phyloP scores from a whole-genome alignment of 1,284 basidiomycete species.

The Ustilago lituana region DNA sequence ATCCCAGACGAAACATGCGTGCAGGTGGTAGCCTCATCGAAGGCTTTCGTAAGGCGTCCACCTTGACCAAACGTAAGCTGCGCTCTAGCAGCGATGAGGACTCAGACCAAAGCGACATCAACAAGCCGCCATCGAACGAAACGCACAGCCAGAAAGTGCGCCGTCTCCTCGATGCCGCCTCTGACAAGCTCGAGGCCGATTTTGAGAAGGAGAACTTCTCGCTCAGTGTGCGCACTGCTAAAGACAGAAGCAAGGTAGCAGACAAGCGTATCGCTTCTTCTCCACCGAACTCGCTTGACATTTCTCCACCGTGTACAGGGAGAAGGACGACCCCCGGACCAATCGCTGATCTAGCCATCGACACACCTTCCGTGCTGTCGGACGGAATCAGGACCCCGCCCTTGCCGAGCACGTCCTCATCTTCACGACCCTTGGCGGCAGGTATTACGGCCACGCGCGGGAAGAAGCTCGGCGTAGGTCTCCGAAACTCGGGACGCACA shows the following conservation, averaged over 20 bases:
- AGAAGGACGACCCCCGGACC: background rate
- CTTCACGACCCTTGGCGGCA: slow-evolving; percentile 18
- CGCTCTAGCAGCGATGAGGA: slow-evolving; percentile 18
- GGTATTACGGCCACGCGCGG: slow-evolving; percentile 3
- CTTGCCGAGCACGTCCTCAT: slow-evolving; percentile 13
- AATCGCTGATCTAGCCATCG: background rate
- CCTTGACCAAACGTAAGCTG: slow-evolving; percentile 35
- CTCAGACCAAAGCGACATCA: background rate
- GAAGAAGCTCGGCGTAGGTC: slow-evolving; percentile 25
- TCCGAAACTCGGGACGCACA: slow-evolving; percentile 20
- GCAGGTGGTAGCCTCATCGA: slow-evolving; percentile 35
- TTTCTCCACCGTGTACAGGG: slow-evolving; percentile 10
- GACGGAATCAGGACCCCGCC: slow-evolving; percentile 14
- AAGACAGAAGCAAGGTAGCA: background rate
- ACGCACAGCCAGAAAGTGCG: slow-evolving; percentile 34
- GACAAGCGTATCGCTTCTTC: slow-evolving; percentile 2
- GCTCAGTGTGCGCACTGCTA: slow-evolving; percentile 13
- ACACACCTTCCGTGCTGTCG: background rate
- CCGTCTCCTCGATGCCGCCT: slow-evolving; percentile 6
- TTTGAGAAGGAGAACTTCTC: slow-evolving; percentile 21
- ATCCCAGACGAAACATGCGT: slow-evolving; percentile 59
- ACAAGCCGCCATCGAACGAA: slow-evolving; percentile 9
- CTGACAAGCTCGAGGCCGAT: slow-evolving; percentile 14
- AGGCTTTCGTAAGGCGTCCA: slow-evolving; percentile 59
- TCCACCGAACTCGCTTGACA: slow-evolving; percentile 14